phyloP scores from a whole-genome alignment of 441 rosid species.

The Gossypium gossypioides region DNA sequence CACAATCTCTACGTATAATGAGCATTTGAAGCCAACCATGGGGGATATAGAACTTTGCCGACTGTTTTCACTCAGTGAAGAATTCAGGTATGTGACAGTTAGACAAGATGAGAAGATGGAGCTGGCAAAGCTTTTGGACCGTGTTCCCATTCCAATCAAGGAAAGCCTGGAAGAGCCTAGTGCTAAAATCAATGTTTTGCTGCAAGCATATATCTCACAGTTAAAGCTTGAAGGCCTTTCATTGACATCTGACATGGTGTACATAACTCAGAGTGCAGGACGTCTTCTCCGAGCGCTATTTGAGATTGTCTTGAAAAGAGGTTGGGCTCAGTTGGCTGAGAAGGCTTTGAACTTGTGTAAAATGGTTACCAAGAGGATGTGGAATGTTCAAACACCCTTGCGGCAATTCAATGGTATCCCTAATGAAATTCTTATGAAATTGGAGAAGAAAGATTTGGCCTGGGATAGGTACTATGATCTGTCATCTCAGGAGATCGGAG shows the following conservation, averaged over 20 bases:
- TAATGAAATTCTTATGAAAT: conserved; percentile 63
- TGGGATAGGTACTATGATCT: conserved; percentile 96
- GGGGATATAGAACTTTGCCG: conserved; percentile 87
- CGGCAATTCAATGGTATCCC: conserved; percentile 82
- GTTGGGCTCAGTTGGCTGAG: conserved; percentile 91
- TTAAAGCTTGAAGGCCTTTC: conserved; percentile 96
- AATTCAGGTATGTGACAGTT: conserved; percentile 85
- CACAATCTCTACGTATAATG: conserved; percentile 81
- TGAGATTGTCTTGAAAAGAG: conserved; percentile 81
- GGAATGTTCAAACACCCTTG: conserved; percentile 92
- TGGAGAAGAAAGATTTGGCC: conserved; percentile 89
- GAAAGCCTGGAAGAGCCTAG: conserved; percentile 92
- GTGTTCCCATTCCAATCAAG: conserved; percentile 90
- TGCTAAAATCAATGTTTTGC: conserved; percentile 89
- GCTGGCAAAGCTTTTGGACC: conserved; percentile 77
- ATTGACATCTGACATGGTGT: conserved; percentile 88
- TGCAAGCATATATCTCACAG: conserved; percentile 88
- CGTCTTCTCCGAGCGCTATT: conserved; percentile 87
- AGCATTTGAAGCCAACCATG: conserved; percentile 92
- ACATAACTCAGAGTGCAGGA: conserved; percentile 91
- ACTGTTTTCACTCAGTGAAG: conserved; percentile 77
- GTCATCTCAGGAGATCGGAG: conserved; percentile 83
- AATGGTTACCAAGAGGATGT: conserved; percentile 87
- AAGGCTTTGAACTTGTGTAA: conserved; percentile 83
- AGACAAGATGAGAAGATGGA: conserved; percentile 99